Evolutionary conservation across 2,329 filamentous ascomycete species (phyloP).

Genomic region (Cladobotryum mycophilum): DNA sequence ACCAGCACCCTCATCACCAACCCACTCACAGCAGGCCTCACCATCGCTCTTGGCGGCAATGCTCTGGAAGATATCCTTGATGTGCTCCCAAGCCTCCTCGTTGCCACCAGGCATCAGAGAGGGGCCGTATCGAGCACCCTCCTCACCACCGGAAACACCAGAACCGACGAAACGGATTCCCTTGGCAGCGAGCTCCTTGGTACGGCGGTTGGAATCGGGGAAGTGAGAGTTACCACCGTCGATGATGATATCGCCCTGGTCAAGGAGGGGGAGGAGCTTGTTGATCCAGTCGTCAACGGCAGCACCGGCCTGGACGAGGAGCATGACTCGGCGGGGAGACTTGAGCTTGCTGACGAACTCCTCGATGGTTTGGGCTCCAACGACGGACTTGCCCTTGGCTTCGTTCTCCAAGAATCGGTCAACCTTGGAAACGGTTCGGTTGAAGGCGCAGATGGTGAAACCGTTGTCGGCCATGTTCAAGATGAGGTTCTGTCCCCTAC

Average conservation of each 20-base stretch:
- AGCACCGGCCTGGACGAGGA: slow-evolving; percentile 97
- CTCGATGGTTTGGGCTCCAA: slow-evolving; percentile 87
- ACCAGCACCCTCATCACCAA: slow-evolving; percentile 97
- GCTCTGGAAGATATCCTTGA: slow-evolving; percentile 98
- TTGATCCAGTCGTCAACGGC: slow-evolving; percentile 99
- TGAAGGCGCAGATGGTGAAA: slow-evolving; percentile 97
- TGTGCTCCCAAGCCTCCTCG: slow-evolving; percentile 94
- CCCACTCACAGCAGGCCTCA: slow-evolving; percentile 99
- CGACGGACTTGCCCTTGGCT: slow-evolving; percentile 90
- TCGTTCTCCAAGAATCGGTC: slow-evolving; percentile 88
- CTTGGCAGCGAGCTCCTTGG: slow-evolving; percentile 79
- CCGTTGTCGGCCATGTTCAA: slow-evolving; percentile 85
- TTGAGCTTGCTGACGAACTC: slow-evolving; percentile 97
- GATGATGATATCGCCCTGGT: slow-evolving; percentile 94
- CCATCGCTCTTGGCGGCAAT: slow-evolving; percentile 96
- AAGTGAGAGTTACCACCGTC: slow-evolving; percentile 98
- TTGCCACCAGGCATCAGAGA: slow-evolving; percentile 99
- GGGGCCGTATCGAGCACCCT: slow-evolving; percentile 95
- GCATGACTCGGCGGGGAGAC: slow-evolving; percentile 94
- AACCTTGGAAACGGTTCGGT: slow-evolving; percentile 98
- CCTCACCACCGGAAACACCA: slow-evolving; percentile 98
- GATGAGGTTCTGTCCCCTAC: slow-evolving; percentile 76
- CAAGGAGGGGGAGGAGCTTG: slow-evolving; percentile 76
- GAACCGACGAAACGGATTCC: slow-evolving; percentile 92
- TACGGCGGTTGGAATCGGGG: slow-evolving; percentile 97